Base-by-base conservation (phyloP, 169 alveolate genomes). In the Plasmodium yoelii region DNA sequence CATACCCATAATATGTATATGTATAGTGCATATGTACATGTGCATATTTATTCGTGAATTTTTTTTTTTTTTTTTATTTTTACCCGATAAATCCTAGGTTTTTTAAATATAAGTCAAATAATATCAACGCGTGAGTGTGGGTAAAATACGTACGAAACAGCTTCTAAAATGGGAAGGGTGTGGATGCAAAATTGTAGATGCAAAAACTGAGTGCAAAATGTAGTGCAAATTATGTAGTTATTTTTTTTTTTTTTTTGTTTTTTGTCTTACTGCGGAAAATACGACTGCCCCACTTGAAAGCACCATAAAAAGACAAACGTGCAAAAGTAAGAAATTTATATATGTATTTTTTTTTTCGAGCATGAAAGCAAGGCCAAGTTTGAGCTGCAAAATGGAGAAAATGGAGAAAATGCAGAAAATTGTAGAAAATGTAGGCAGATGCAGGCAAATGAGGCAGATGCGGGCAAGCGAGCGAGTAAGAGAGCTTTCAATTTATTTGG, bases 281-380 rank as follows among this genome's bases (percentile, higher is more conserved):
- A 15, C 13, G 15, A 51, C n/a, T 26, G 57, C 51, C 28, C 90
- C 90, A 22, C 71, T 53, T 44, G 90, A 49, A 57, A 82, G n/a
- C 13, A 82, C 65, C 15, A 82, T n/a, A 28, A 82, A 70, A 49
- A 82, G 90, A 34, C 90, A 82, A n/a, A 71, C 56, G 26, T 82
- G 65, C 71, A 82, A 42, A 57, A 82, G 84, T n/a, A 82, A 12
- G 26, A 72, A 65, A 19, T 67, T 13, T 15, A 82, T n/a, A 49
- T 82, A 67, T 24, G 90, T 67, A 46, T 18, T 18, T 51, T 56
- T 51, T 63, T 59, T 82, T 49, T 82, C 73, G 12, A 82, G 60
- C n/a, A 12, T 9, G n/a, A 82, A 65, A 53, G 18, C 26, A 6
- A 67, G 42, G 34, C 90, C 90, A 13, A 82, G 22, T 18, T 68